Evolutionary conservation across 805 yeast genomes (phyloP).

Genomic region (Saccharomycopsis fermentans): DNA sequence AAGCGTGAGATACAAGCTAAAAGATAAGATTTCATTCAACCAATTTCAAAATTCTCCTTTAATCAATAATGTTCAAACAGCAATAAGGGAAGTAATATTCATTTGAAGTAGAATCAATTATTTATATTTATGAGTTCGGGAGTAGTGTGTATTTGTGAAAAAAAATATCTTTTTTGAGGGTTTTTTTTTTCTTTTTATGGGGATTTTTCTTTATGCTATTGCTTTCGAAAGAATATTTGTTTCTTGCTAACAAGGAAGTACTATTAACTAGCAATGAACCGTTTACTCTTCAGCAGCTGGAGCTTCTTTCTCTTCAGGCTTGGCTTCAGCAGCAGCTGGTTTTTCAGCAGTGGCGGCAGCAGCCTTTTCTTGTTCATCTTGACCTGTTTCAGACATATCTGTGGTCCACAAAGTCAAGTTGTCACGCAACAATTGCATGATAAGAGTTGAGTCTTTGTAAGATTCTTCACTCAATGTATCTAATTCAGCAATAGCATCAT

Average conservation of each 20-base stretch:
- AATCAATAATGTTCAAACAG: neutral
- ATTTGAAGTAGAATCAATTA: neutral
- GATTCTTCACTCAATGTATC: slow-evolving; percentile 97
- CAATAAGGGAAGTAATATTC: neutral
- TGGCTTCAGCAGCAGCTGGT: slow-evolving; percentile 22
- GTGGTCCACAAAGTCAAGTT: slow-evolving; percentile 97
- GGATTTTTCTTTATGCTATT: neutral
- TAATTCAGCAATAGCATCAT: slow-evolving; percentile 97
- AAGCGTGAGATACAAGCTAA: neutral
- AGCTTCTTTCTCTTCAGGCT: slow-evolving; percentile 14
- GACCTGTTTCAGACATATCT: slow-evolving; percentile 79
- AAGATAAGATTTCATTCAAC: neutral
- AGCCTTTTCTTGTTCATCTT: slow-evolving; percentile 33
- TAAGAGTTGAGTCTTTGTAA: slow-evolving; percentile 95
- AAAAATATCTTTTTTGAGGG: neutral
- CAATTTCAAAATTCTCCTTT: neutral
- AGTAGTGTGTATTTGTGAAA: slow-evolving; percentile 1
- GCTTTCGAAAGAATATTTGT: neutral
- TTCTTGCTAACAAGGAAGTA: neutral
- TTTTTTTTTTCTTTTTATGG: neutral
- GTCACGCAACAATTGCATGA: slow-evolving; percentile 98
- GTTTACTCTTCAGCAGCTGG: slow-evolving; percentile 12
- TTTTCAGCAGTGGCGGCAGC: slow-evolving; percentile 26
- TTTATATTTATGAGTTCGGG: neutral
- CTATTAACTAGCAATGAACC: neutral